A percentile compares a stretch with the other conserved stretches of the same genome.
phyloP scores from a whole-genome alignment of 192 early-diverging fungal species.

The Mortierella claussenii region DNA sequence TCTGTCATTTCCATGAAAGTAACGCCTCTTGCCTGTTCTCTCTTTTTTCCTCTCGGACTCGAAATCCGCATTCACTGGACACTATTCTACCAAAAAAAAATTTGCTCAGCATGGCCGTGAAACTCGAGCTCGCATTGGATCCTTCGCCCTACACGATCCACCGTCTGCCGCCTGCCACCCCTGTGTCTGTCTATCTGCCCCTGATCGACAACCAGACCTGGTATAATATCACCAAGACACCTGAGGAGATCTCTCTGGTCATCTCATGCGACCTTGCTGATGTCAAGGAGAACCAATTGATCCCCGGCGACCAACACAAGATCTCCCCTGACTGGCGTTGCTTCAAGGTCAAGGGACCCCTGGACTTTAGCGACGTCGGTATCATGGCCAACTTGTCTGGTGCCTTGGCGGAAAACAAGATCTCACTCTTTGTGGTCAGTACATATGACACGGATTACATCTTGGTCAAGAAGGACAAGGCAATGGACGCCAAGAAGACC shows the following conservation, averaged over 20 bases:
- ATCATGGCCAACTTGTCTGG: conserved; percentile 65
- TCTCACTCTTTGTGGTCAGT: conserved; percentile 75
- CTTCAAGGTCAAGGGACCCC: conserved; percentile 67
- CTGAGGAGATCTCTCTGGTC: conserved; percentile 56
- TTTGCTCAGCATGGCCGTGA: conserved; percentile 18
- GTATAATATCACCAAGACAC: conserved; percentile 61
- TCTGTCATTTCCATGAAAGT: no score
- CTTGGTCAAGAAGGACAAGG: conserved; percentile 65
- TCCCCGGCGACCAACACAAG: conserved; percentile 40
- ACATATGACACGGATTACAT: conserved; percentile 84
- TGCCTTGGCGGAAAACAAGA: conserved; percentile 61
- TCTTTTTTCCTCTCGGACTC: no score
- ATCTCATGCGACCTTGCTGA: conserved; percentile 35
- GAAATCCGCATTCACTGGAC: no score
- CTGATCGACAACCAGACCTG: conserved; percentile 46
- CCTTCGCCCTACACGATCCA: conserved; percentile 34
- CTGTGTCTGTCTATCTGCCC: conserved; percentile 33
- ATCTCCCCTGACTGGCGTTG: conserved; percentile 53
- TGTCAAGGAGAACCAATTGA: conserved; percentile 3
- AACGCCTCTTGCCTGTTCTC: no score
- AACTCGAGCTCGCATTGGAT: conserved; percentile 35
- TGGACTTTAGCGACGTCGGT: conserved; percentile 77
- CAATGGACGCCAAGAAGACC: conserved; percentile 25
- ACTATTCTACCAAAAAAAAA: no score
- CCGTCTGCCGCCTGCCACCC: conserved; percentile 29